Evolutionary conservation across 164 flowering plant genomes (phyloP), one percentile per base, ranked within the genome.

Genomic region (Piper betle): DNA sequence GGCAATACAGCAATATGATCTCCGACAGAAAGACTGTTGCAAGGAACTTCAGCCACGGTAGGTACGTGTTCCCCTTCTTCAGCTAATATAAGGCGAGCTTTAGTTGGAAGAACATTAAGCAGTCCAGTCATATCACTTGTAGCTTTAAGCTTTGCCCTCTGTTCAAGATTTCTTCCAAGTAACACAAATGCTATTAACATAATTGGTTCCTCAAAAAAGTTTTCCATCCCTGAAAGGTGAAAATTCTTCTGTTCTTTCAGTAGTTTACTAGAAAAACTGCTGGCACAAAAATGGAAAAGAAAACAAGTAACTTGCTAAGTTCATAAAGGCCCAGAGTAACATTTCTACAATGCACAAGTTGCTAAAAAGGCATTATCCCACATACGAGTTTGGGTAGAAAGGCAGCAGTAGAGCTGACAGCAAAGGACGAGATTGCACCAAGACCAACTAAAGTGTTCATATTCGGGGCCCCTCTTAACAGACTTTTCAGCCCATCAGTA

Each of bases 401-500:
- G 37, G 86, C 84, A 67, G 99, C 97, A 37, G 91, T 58, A 25
- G 97, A 80, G 68, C 99, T 94, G 73, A 90, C 96, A 65, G 79
- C 65, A 78, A 94, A 94, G 11, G 99, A 94, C 62, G 99, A 86
- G 63, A 94, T 68, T 63, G 99, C 99, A 54, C 99, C 99, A 69
- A 94, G 97, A 74, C 99, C 93, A 77, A 94, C 97, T 81, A 94
- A 80, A 48, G 99, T 88, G 67, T 94, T 94, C 99, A 94, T 94
- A 74, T 94, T 94, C 59, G 99, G 99, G 65, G 81, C 74, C 62
- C 97, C 96, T 73, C 75, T 88, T 46, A 77, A 60, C 61, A 94
- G 84, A 68, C 93, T 91, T 74, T 77, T 91, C 40, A 91, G 58
- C 48, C 99, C 99, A 80, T 91, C 97, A 69, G 79, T 18, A 56